Percentiles rank a stretch among this genome's conserved stretches.
Conservation (phyloP, 2,329 filamentous ascomycete species). For the Penicillium expansum region DNA sequence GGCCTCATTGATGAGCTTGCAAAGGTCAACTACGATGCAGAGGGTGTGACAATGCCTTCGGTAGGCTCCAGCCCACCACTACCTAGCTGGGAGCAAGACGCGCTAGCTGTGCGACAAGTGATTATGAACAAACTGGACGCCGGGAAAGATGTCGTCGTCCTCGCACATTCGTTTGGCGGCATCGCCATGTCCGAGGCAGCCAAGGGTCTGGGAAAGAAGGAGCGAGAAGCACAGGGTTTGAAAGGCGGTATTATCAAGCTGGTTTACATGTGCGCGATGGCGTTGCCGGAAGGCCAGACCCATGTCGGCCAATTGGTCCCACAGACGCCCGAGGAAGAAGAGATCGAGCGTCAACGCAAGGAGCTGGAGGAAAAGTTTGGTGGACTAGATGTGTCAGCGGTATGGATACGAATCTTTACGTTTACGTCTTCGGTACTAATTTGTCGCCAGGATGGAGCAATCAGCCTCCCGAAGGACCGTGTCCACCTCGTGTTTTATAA, state of each 20-base stretch:
- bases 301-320: slow-evolving; percentile 25
- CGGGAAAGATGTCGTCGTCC: slow-evolving; percentile 30
- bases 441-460: slow-evolving; percentile 23
- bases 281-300: slow-evolving; percentile 24
- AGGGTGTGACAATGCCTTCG: slow-evolving; percentile 23
- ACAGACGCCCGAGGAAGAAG: slow-evolving; percentile 25
- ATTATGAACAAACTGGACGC: slow-evolving; percentile 22
- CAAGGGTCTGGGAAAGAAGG: slow-evolving; percentile 29
- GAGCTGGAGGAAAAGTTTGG: slow-evolving; percentile 17
- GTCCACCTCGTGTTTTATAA: slow-evolving; percentile 25
- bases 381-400: slow-evolving; percentile 18
- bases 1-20: slow-evolving; percentile 20
- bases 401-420: neutral
- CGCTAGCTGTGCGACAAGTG: slow-evolving; percentile 22
- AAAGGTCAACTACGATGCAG: slow-evolving; percentile 21
- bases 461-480: slow-evolving; percentile 15
- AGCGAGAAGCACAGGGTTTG: slow-evolving; percentile 18
- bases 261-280: slow-evolving; percentile 32
- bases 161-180: slow-evolving; percentile 37
- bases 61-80: slow-evolving; percentile 27
- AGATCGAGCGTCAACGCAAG: slow-evolving; percentile 16
- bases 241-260: slow-evolving; percentile 21
- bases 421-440: neutral
- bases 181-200: slow-evolving; percentile 31
- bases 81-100: slow-evolving; percentile 28